Conservation (phyloP, 139 green algal genomes). For the Micromonas pusilla region DNA sequence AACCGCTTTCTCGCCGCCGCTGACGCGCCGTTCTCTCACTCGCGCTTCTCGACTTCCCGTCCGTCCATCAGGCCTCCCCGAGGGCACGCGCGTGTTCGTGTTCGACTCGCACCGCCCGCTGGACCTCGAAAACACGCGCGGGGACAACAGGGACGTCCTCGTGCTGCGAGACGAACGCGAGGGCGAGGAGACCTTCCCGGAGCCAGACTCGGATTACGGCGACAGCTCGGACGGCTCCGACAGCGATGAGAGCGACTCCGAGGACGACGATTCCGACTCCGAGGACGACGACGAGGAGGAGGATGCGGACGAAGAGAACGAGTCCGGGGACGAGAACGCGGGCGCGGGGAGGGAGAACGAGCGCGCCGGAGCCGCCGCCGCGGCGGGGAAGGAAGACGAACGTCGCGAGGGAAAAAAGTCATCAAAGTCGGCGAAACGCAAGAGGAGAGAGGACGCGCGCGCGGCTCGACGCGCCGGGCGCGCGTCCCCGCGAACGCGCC, state of each 20-base stretch:
- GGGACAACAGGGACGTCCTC: slow-evolving; percentile 35
- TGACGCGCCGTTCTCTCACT: neutral
- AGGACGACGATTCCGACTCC: neutral
- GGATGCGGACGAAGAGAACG: neutral
- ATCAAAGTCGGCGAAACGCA: neutral
- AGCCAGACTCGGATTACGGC: slow-evolving; percentile 11
- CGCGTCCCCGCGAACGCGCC: neutral
- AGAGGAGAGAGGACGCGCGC: too few relatives aligned
- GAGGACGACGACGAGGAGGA: slow-evolving; percentile 3
- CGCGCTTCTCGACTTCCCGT: neutral
- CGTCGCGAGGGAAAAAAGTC: neutral
- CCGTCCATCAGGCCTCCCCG: neutral
- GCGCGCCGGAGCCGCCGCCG: too few relatives aligned
- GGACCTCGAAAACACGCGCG: slow-evolving; percentile 22
- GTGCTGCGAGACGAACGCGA: slow-evolving; percentile 33
- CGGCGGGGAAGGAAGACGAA: neutral
- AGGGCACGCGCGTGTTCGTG: slow-evolving; percentile 55
- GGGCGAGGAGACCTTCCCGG: slow-evolving; percentile 24
- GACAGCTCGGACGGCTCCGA: neutral
- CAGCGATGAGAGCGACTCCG: neutral
- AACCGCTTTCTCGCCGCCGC: neutral
- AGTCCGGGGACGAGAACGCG: too few relatives aligned
- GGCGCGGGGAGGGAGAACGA: neutral
- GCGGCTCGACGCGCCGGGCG: neutral
- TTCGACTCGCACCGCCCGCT: slow-evolving; percentile 66